Base-by-base conservation (phyloP, 495 filamentous ascomycete species). In the Hypoxylon perforatum region DNA sequence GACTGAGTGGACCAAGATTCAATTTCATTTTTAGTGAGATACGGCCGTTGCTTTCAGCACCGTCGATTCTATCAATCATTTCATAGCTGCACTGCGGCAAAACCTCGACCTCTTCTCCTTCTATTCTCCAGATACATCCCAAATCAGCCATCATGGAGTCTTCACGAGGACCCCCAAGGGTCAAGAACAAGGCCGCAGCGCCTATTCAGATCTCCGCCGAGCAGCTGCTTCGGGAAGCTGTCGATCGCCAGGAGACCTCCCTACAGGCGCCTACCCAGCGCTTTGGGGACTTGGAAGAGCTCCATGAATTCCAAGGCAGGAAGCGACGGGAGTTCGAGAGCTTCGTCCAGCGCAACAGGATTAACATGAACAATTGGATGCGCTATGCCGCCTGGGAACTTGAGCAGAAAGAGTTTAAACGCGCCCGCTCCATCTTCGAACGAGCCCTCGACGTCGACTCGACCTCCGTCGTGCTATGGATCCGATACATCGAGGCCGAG, bases 291-390 rank as follows among this genome's bases (percentile, higher is more conserved):
- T 86, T 99, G 72, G 95, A 99, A 82, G 95, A 99, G 83, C 85
- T 99, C 39, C 94, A 98, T 81, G 95, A 98, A 77, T 97, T 91
- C 80, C 95, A 98, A 72, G 94, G 93, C 51, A 87, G 95, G 53
- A 97, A 97, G 79, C 83, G 95, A 67, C 96, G 93, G 77, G 95
- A 97, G 72, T 99, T 96, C 71, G 95, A 99, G 76, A 91, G 97
- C 83, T 98, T 97, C 91, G 92, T 97, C 49, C 90, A 92, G 59
- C 91, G 96, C 51, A 97, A 98, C 73, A 80, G 94, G 69, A 84
- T 98, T 71, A 97, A 97, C 66, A 93, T 97, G 85, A 95, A 95
- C 78, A 98, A 99, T 76, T 99, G 95, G 95, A 93, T 96, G 88
- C 90, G 92, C 66, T 99, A 99, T 83, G 95, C 95, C 36, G 88